phyloP scores from a whole-genome alignment of 2,329 filamentous ascomycete genomes.

The Aspergillus novofumigatus region DNA sequence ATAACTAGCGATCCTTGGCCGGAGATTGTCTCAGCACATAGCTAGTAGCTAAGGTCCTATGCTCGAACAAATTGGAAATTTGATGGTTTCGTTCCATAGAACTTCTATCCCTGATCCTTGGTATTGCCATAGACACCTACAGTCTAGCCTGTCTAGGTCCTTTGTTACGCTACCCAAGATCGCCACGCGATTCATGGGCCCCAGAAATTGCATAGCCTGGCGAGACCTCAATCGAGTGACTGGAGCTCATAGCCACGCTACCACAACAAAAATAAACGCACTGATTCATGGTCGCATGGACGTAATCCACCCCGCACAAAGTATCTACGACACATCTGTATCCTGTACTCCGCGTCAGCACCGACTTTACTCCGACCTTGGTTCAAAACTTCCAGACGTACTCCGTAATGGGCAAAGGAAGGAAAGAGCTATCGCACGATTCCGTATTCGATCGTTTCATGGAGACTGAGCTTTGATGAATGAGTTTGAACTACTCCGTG shows the following conservation, averaged over 20 bases:
- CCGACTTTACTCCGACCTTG: neutral
- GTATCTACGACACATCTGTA: too few species aligned
- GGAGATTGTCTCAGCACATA: neutral
- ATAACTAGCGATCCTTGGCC: neutral
- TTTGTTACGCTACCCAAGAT: neutral
- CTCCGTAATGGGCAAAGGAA: neutral
- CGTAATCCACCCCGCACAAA: too few species aligned
- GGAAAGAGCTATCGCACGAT: neutral
- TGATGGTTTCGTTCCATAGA: neutral
- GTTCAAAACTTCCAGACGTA: neutral
- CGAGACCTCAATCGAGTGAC: neutral
- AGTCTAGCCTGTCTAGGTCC: neutral
- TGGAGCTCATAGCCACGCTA: neutral
- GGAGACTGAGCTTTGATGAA: neutral
- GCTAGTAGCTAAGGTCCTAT: too few species aligned
- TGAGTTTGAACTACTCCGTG: neutral
- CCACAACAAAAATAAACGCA: neutral
- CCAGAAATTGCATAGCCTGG: neutral
- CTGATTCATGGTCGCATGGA: neutral
- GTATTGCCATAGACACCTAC: neutral
- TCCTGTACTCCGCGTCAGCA: neutral
- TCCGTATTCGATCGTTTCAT: neutral
- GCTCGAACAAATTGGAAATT: neutral
- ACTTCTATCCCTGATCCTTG: neutral
- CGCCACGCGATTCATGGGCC: neutral